A percentile compares a stretch with the other conserved stretches of the same genome.
Conservation (phyloP, 2,329 filamentous ascomycete genomes). For the Tetracladium maxilliforme region DNA sequence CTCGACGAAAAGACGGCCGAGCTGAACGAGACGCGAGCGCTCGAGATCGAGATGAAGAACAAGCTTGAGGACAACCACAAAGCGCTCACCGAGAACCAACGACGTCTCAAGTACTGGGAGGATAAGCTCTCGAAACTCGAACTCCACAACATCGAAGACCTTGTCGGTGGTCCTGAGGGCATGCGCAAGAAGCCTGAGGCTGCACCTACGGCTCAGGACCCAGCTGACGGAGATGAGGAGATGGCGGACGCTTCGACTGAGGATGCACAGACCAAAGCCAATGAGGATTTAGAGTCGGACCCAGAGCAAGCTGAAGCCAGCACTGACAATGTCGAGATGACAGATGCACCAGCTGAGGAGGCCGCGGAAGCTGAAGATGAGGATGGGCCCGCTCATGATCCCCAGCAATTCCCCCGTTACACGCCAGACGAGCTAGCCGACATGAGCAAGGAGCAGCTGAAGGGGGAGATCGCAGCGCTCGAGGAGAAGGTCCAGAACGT, state of each 20-base stretch:
- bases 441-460: slow-evolving; percentile 50
- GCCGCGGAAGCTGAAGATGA: slow-evolving; percentile 11
- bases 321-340: slow-evolving; percentile 12
- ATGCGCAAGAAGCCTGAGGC: too few relatives aligned
- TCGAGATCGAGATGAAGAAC: slow-evolving; percentile 96
- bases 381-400: slow-evolving; percentile 13
- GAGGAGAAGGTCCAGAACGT: slow-evolving; percentile 72
- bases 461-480: slow-evolving; percentile 48
- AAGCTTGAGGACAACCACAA: slow-evolving; percentile 96
- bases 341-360: slow-evolving; percentile 15
- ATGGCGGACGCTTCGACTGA: too few relatives aligned
- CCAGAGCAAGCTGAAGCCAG: slow-evolving; percentile 8
- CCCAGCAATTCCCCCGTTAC: slow-evolving; percentile 58
- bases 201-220: too few relatives aligned
- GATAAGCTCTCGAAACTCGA: slow-evolving; percentile 77
- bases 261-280: too few relatives aligned
- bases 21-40: slow-evolving; percentile 74
- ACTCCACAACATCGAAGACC: slow-evolving; percentile 67
- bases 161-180: too few relatives aligned
- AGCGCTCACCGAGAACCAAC: slow-evolving; percentile 71
- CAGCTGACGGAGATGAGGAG: slow-evolving; percentile 2
- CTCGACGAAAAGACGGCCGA: slow-evolving; percentile 76
- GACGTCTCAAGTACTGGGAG: slow-evolving; percentile 71
- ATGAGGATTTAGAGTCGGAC: too few relatives aligned
- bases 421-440: slow-evolving; percentile 55